Percentiles rank a stretch among this genome's conserved stretches.
These are phyloP conservation scores for Coniochaeta sp. DNA, from an alignment of 2,329 filamentous ascomycete genomes.

Conservation along the genomic window DNA sequence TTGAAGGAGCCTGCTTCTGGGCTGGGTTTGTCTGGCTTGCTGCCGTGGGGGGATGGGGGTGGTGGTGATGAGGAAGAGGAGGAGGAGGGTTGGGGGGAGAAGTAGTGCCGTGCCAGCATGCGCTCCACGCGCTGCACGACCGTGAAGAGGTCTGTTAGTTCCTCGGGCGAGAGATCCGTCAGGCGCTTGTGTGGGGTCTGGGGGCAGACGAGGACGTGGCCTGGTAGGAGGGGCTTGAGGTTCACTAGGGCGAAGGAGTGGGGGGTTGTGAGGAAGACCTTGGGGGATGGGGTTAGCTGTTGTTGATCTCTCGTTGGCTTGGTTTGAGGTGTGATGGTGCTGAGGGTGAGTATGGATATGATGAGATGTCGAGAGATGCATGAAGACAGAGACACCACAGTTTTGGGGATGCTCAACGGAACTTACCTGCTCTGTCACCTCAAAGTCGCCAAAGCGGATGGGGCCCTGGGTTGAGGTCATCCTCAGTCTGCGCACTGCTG, in stretches of 20 bases:
- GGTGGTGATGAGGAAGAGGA: background rate
- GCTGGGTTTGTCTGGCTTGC: background rate
- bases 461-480: constrained; percentile 8
- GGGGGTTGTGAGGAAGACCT: constrained; percentile 82
- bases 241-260: constrained; percentile 87
- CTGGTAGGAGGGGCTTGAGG: constrained; percentile 86
- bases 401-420: too few species aligned
- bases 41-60: background rate
- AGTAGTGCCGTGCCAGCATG: constrained; percentile 59
- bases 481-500: constrained; percentile 3
- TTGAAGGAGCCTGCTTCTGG: constrained; percentile 68
- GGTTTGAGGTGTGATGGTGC: background rate
- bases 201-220: constrained; percentile 88
- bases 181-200: constrained; percentile 62
- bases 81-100: constrained; percentile 36
- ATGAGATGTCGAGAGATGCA: too few species aligned
- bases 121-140: constrained; percentile 76
- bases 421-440: constrained; percentile 66
- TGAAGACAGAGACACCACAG: too few species aligned
- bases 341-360: background rate
- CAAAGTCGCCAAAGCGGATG: constrained; percentile 67
- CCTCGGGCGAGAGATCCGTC: constrained; percentile 61
- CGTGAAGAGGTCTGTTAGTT: constrained; percentile 77
- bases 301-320: background rate
- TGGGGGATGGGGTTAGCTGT: too few species aligned